Evolutionary conservation across 768 basidiomycete genomes (phyloP).

Genomic region (Kwoniella sp.): DNA sequence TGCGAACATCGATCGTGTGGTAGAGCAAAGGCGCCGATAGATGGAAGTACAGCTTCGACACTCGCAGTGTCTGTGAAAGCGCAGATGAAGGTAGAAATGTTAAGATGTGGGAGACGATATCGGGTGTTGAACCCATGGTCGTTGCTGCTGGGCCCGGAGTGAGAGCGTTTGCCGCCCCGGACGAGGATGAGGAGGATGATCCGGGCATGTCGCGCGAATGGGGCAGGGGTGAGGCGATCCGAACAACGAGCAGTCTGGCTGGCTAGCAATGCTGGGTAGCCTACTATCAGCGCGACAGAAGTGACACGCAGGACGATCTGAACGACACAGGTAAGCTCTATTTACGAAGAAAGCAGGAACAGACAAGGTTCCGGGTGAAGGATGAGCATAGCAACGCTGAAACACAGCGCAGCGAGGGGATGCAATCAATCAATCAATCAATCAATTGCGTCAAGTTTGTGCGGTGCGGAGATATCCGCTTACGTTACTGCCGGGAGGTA

Average conservation of each 20-base stretch:
- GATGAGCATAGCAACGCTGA: background rate
- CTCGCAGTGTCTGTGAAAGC: background rate
- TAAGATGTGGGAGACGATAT: slow-evolving; percentile 13
- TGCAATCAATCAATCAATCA: background rate
- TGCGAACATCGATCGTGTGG: background rate
- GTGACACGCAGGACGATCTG: no score
- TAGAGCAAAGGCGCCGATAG: slow-evolving; percentile 12
- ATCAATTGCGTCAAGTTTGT: background rate
- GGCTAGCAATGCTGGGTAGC: no score
- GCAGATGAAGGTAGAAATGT: background rate
- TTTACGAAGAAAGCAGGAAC: no score
- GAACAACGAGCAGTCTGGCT: no score
- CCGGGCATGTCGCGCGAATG: no score
- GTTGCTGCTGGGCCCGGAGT: slow-evolving; percentile 4
- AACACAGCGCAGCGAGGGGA: background rate
- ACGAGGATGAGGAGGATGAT: background rate
- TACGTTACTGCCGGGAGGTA: background rate
- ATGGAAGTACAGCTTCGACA: slow-evolving; percentile 17
- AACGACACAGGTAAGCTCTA: no score
- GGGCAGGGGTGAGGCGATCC: no score
- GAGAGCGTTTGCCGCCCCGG: background rate
- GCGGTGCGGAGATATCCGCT: background rate
- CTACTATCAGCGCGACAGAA: no score
- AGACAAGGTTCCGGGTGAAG: background rate
- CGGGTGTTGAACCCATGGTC: background rate